Conservation (phyloP, 257 asterid genomes). For the Cruciata laevipes region DNA sequence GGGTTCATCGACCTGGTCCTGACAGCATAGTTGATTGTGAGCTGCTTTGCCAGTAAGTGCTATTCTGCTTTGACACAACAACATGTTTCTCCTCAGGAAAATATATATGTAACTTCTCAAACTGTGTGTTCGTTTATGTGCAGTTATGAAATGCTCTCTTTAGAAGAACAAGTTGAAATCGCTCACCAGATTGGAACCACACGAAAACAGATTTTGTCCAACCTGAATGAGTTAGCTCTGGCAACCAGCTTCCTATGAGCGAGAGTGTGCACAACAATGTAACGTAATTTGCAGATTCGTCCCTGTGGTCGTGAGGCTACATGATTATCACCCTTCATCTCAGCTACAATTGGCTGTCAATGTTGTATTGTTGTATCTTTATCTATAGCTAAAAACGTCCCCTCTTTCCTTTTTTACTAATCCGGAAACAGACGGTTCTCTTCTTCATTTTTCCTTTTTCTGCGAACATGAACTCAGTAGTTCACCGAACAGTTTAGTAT, state of each 20-base stretch:
- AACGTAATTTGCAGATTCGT: background rate
- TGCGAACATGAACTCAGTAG: background rate
- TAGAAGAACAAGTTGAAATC: slow-evolving; percentile 77
- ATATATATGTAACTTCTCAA: background rate
- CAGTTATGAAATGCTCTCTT: slow-evolving; percentile 81
- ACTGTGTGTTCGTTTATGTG: slow-evolving; percentile 12
- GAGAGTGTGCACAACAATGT: background rate
- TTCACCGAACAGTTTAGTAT: background rate
- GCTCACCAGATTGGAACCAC: slow-evolving; percentile 94
- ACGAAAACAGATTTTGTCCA: slow-evolving; percentile 68
- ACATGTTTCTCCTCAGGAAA: background rate
- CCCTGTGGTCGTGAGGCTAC: background rate
- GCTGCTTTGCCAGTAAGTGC: slow-evolving; percentile 79
- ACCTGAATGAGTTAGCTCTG: slow-evolving; percentile 70
- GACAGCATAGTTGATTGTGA: slow-evolving; percentile 91
- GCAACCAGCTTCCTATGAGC: slow-evolving; percentile 73
- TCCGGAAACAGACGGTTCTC: no score
- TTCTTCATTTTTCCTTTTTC: no score
- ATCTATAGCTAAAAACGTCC: background rate
- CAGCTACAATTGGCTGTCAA: background rate
- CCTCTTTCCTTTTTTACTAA: background rate
- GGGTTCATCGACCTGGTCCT: slow-evolving; percentile 97
- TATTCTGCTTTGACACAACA: background rate
- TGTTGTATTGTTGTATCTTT: background rate
- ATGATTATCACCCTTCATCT: background rate